Evolutionary conservation across 345 rosid genomes (phyloP).

Genomic region (Hirschfeldia incana): DNA sequence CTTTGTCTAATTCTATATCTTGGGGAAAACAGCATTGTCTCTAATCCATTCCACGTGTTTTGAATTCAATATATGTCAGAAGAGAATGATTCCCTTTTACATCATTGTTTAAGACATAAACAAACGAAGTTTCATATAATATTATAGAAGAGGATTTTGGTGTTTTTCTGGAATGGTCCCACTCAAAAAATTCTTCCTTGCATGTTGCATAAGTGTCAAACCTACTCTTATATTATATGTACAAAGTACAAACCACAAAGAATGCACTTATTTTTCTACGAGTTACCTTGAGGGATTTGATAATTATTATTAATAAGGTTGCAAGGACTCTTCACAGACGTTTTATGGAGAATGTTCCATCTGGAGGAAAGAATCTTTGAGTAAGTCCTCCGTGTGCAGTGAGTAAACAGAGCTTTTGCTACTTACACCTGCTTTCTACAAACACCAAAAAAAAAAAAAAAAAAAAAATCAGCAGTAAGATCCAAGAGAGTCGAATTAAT

Average conservation of each 20-base stretch:
- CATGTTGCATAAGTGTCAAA: conserved; percentile 19
- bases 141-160: conserved; percentile 39
- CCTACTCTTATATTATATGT: not conserved
- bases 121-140: conserved; percentile 25
- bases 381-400: conserved; percentile 42
- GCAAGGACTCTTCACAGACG: conserved; percentile 21
- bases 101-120: conserved; percentile 39
- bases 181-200: conserved; percentile 5
- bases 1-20: conserved; percentile 38
- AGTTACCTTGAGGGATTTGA: conserved; percentile 1
- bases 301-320: not conserved
- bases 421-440: conserved; percentile 21
- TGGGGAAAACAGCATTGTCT: conserved; percentile 33
- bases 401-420: conserved; percentile 20
- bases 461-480: conserved; percentile 28
- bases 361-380: conserved; percentile 40
- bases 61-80: conserved; percentile 16
- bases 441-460: conserved; percentile 20
- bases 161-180: conserved; percentile 42
- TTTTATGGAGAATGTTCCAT: conserved; percentile 46
- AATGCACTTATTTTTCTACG: not conserved
- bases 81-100: conserved; percentile 29
- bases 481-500: conserved; percentile 3
- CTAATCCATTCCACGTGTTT: conserved; percentile 27
- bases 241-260: not conserved